A percentile compares a stretch with the other conserved stretches of the same genome.
Conservation (phyloP, 257 asterid species). For the Forsythia viridissima region DNA sequence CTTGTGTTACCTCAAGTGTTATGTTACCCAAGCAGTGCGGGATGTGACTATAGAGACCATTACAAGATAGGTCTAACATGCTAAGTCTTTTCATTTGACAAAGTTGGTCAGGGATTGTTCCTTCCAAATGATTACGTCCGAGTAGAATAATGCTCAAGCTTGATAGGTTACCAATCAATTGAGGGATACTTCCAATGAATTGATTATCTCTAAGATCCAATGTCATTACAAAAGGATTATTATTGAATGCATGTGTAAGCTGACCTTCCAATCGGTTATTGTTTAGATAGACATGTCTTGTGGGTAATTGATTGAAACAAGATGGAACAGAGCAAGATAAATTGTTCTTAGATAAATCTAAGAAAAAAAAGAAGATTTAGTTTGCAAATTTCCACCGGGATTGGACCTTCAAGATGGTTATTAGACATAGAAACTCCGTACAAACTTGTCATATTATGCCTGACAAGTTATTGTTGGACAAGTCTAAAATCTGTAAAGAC, state of each 20-base stretch:
- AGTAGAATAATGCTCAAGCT: background rate
- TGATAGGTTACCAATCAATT: background rate
- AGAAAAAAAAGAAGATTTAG: background rate
- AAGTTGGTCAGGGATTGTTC: background rate
- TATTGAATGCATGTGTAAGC: background rate
- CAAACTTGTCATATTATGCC: background rate
- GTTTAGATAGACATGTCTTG: background rate
- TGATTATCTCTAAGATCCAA: slow-evolving; percentile 1
- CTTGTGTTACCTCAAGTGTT: background rate
- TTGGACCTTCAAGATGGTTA: background rate
- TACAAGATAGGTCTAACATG: slow-evolving; percentile 10
- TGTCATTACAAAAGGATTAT: background rate
- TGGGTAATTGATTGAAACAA: background rate
- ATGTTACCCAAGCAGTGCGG: slow-evolving; percentile 14
- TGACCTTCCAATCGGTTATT: background rate
- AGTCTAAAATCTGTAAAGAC: slow-evolving; percentile 1
- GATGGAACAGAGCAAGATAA: background rate
- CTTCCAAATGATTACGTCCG: slow-evolving; percentile 5
- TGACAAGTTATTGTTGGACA: slow-evolving; percentile 20
- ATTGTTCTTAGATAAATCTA: background rate
- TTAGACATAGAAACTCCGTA: background rate
- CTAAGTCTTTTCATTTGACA: background rate
- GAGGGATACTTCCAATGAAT: background rate
- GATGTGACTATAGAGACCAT: background rate
- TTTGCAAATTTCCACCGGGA: slow-evolving; percentile 14